Percentiles rank a stretch among this genome's conserved stretches.
These are phyloP conservation scores for Malassezia arunalokei DNA, from an alignment of 1,284 basidiomycete species.

Conservation along the genomic window DNA sequence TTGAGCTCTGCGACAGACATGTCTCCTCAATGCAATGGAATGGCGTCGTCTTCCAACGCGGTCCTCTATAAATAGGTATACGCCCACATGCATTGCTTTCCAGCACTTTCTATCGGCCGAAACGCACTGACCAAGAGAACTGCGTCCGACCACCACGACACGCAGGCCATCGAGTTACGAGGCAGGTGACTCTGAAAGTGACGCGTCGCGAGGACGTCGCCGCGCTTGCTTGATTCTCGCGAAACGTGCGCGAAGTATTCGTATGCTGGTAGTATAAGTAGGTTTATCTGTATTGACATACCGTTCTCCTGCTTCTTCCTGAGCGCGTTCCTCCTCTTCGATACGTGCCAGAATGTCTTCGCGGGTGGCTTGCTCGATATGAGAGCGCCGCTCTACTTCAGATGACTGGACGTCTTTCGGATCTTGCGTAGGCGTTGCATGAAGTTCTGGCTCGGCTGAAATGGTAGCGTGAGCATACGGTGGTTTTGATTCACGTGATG, in stretches of 20 bases:
- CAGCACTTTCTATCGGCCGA: constrained; percentile 19
- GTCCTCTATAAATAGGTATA: not conserved
- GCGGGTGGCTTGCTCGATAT: constrained; percentile 23
- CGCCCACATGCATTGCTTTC: constrained; percentile 1
- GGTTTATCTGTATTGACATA: constrained; percentile 6
- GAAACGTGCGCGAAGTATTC: constrained; percentile 2
- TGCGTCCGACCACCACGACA: too few relatives aligned
- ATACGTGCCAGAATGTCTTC: constrained; percentile 30
- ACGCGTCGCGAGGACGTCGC: not conserved
- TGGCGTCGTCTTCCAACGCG: not conserved
- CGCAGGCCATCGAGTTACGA: too few relatives aligned
- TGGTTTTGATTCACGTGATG: not conserved
- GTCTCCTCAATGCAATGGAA: not conserved
- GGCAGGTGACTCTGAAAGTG: too few relatives aligned
- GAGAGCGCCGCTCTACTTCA: constrained; percentile 5
- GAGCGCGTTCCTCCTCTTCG: constrained; percentile 32
- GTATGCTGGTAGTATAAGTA: constrained; percentile 1
- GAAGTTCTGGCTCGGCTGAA: constrained; percentile 24
- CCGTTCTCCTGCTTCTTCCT: constrained; percentile 34
- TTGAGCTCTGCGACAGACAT: constrained; percentile 45
- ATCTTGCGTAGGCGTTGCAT: not conserved
- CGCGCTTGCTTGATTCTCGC: constrained; percentile 8
- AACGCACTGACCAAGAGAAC: not conserved
- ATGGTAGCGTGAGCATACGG: constrained; percentile 21
- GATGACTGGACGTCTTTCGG: not conserved